These are phyloP conservation scores for Boletus subparvulus DNA, from an alignment of 768 basidiomycete species.

Conservation along the genomic window DNA sequence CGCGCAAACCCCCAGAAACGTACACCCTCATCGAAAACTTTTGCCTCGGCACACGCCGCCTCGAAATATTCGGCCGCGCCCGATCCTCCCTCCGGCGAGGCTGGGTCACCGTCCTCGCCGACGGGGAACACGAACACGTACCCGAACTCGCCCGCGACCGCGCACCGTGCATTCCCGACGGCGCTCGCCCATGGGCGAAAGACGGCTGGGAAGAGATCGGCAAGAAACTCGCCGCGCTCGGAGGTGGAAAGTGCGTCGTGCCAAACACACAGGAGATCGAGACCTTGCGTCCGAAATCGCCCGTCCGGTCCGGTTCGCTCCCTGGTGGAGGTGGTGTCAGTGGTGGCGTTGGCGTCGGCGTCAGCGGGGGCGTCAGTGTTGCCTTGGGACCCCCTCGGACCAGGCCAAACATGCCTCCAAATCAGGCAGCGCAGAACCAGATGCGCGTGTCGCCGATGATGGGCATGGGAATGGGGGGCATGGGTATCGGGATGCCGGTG, in stretches of 20 bases:
- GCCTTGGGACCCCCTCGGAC: constrained; percentile 16
- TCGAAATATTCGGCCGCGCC: constrained; percentile 82
- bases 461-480: constrained; percentile 43
- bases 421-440: constrained; percentile 23
- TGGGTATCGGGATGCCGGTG: constrained; percentile 37
- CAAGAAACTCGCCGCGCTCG: constrained; percentile 46
- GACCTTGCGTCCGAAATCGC: constrained; percentile 81
- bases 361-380: constrained; percentile 22
- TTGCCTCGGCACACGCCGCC: constrained; percentile 87
- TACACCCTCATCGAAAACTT: constrained; percentile 97
- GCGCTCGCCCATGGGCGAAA: constrained; percentile 51
- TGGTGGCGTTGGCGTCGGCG: constrained; percentile 22
- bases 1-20: constrained; percentile 90
- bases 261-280: constrained; percentile 82
- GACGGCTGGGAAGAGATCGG: constrained; percentile 66
- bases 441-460: constrained; percentile 42
- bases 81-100: constrained; percentile 74
- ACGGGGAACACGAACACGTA: constrained; percentile 57
- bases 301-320: constrained; percentile 46
- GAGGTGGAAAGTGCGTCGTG: constrained; percentile 59
- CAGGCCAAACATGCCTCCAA: constrained; percentile 12
- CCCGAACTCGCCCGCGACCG: constrained; percentile 36
- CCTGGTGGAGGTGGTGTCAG: constrained; percentile 28
- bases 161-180: constrained; percentile 26
- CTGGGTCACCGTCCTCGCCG: constrained; percentile 85